A percentile compares a stretch with the other conserved stretches of the same genome.
phyloP scores from a whole-genome alignment of 2,329 filamentous ascomycete species.

The Trichoderma sp. region DNA sequence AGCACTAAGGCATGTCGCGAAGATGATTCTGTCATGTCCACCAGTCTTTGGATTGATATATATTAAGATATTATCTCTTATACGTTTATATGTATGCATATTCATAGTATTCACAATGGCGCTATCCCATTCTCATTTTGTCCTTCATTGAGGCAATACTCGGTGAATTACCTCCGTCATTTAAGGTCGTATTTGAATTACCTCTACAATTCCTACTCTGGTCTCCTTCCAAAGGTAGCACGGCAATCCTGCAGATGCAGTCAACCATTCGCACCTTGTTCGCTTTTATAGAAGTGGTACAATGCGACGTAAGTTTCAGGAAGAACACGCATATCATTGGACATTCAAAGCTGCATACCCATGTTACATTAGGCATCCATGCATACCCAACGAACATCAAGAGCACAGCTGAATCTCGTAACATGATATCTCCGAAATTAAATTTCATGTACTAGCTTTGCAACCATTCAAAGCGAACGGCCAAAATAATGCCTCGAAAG shows the following conservation, averaged over 20 bases:
- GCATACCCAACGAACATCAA: background rate
- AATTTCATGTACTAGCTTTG: background rate
- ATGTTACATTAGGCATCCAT: background rate
- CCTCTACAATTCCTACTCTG: too few species aligned
- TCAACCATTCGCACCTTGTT: too few species aligned
- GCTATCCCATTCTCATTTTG: background rate
- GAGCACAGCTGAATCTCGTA: background rate
- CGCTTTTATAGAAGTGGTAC: background rate
- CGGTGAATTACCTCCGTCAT: too few species aligned
- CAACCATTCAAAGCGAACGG: background rate
- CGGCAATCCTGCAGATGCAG: too few species aligned
- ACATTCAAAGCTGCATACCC: background rate
- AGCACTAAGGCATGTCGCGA: background rate
- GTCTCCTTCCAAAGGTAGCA: too few species aligned
- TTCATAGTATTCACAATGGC: background rate
- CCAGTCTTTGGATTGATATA: too few species aligned
- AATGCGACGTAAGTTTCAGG: background rate
- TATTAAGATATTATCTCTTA: too few species aligned
- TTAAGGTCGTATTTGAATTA: too few species aligned
- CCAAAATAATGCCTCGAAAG: background rate
- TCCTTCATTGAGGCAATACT: too few species aligned
- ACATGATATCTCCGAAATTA: too few species aligned
- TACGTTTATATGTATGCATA: background rate
- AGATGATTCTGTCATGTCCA: too few species aligned
- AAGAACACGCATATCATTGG: background rate